Base-by-base conservation (phyloP, 495 filamentous ascomycete species). In the Penicillium turbatum region DNA sequence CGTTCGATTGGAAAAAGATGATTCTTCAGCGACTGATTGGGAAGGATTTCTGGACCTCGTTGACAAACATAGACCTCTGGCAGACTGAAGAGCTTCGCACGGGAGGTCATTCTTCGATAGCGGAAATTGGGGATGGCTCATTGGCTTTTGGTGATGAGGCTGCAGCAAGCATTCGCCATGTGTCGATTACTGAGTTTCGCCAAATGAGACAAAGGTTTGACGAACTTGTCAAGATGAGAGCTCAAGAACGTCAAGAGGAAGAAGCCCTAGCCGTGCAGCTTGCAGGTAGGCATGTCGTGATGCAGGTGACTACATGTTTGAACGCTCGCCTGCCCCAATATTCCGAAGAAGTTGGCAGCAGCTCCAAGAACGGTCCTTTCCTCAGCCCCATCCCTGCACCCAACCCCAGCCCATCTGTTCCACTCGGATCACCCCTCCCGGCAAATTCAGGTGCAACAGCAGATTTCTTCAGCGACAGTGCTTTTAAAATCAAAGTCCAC, bases 21-120 rank as follows among this genome's bases (percentile, higher is more conserved):
- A 27, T 63, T 9, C 65, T 71, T 45, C 71, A 60, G n/a, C 60
- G 75, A 7, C 52, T 77, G 5, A 49, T 74, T 17, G 62, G 67
- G 5, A 61, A 61, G 13, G 53, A 52, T 1, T 78, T 73, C 43
- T 78, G 75, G 75, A 27, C 9, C 2, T 11, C 37, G 3, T 48
- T 64, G 19, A 6, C 21, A 6, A 26, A 2, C 5, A 9, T 53
- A 1, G 35, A 39, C n/a, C 29, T 61, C 2, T 6, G 16, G 15
- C 9, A 7, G 6, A 45, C 36, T 30, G 8, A 16, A 12, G 1
- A 2, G 6, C 2, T 7, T 48, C 46, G 34, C 8, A 5, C 2
- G 4, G 19, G 27, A 7, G 27, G 17, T 21, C 52, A 64, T 16
- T 5, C 24, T 6, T 47, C 52, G 0, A 52, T 64, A 19, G 50